Conservation (phyloP, 2,329 filamentous ascomycete genomes). For the Geosmithia flava region DNA sequence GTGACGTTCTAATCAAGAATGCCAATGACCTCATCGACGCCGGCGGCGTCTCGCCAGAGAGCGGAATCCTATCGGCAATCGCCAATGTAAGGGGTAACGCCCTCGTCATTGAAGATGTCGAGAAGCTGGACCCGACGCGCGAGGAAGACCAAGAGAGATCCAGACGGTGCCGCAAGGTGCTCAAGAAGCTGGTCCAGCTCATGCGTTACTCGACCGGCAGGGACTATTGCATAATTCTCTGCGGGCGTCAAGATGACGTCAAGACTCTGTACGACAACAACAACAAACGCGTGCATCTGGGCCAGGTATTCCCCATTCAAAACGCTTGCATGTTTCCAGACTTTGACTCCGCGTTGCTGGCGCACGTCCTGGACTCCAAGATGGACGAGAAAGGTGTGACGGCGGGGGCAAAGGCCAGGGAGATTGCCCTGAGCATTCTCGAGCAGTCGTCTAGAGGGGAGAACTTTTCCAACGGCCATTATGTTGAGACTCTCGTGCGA, state of each 20-base stretch:
- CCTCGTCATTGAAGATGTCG: conserved; percentile 53
- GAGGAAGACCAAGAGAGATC: conserved; percentile 9
- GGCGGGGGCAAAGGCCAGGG: conserved; percentile 33
- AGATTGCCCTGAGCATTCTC: conserved; percentile 19
- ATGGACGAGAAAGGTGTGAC: conserved; percentile 20
- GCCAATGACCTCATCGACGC: conserved; percentile 46
- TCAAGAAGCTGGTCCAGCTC: conserved; percentile 51
- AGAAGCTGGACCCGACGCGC: conserved; percentile 17
- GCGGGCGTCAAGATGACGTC: conserved; percentile 50
- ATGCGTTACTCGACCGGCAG: conserved; percentile 43
- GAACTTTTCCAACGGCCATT: conserved; percentile 4
- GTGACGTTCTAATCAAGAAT: conserved; percentile 48
- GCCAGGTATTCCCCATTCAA: conserved; percentile 41
- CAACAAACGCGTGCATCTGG: conserved; percentile 39
- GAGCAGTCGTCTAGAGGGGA: conserved; percentile 19
- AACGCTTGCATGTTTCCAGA: conserved; percentile 47
- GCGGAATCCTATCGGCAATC: conserved; percentile 44
- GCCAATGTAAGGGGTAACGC: conserved; percentile 44
- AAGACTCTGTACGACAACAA: conserved; percentile 47
- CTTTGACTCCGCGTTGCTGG: conserved; percentile 37
- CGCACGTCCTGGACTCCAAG: conserved; percentile 40
- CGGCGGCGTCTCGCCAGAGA: conserved; percentile 41
- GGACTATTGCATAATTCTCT: conserved; percentile 48
- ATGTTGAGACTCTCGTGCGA: conserved; percentile 24
- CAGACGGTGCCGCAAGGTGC: conserved; percentile 36